Base-by-base conservation (phyloP, 2,329 filamentous ascomycete genomes). In the Microcyclosporella mali region DNA sequence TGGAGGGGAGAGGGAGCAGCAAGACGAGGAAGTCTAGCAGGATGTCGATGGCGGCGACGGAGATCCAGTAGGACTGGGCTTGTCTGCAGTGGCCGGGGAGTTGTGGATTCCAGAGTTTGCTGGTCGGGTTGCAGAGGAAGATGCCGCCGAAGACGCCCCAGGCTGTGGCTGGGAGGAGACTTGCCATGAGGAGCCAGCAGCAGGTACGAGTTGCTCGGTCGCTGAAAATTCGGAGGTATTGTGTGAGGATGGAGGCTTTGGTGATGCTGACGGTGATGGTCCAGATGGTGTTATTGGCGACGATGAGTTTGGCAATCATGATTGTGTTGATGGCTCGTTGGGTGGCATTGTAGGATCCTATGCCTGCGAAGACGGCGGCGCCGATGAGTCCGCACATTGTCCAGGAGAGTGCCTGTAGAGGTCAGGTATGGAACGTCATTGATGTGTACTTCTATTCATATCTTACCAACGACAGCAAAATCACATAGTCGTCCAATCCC, bases 211-310 rank as follows among this genome's bases (percentile, higher is more conserved):
- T 65, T 27, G 47, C 49, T 6, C 48, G 59, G 2, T 58, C 61
- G 27, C 56, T 60, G 52, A 73, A 71, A 36, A 74, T 63, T 29
- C 68, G 69, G 16, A 70, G 65, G 50, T 73, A 73, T 50, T 73
- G 70, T 41, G 70, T 57, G n/a, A 74, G 55, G 39, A 74, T 71
- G 1, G 69, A 72, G 17, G 65, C 62, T 58, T 73, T 72, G 31
- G 69, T 69, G 45, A 63, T 62, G 38, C 60, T 60, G 40, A 66
- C 57, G 6, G 59, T 55, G 16, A 61, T 41, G n/a, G 56, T 45
- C 49, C 62, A 63, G 41, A 64, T 31, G 25, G 53, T 52, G 42
- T 67, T 65, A 43, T 52, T 54, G 29, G 57, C 55, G 18, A 64
- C 47, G 33, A 63, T 54, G 16, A 64, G 47, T 41, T 61, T 57